Evolutionary conservation across 1,284 basidiomycete genomes (phyloP).

Genomic region (Chiua sp.): DNA sequence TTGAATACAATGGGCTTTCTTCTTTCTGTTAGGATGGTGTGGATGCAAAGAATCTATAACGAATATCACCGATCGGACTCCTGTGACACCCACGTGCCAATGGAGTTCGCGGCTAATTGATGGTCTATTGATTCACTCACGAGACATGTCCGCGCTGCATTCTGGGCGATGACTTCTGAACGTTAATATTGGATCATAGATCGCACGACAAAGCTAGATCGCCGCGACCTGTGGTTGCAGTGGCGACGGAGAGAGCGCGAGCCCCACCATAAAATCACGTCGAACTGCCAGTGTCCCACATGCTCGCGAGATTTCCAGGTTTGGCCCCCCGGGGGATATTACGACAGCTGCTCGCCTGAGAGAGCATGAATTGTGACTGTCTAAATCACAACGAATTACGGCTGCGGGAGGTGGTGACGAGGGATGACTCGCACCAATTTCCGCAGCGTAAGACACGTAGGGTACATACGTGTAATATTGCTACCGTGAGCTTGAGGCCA

Average conservation of each 20-base stretch:
- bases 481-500: no score
- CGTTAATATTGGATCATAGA: no score
- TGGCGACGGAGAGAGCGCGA: no score
- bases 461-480: not conserved
- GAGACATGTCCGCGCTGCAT: not conserved
- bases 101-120: conserved; percentile 1
- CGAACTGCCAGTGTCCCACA: no score
- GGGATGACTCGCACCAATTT: not conserved
- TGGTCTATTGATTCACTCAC: no score
- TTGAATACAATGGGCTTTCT: conserved; percentile 12
- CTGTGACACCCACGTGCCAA: conserved; percentile 21
- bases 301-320: no score
- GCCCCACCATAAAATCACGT: no score
- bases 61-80: not conserved
- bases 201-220: not conserved
- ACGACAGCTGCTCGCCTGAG: no score
- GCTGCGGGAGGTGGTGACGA: not conserved
- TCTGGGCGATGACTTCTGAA: not conserved
- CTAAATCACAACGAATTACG: not conserved
- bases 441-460: conserved; percentile 26
- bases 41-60: conserved; percentile 5
- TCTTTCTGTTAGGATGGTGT: not conserved
- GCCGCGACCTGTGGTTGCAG: no score
- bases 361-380: not conserved
- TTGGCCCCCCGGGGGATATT: no score